Base-by-base conservation (phyloP, 2,329 filamentous ascomycete species). In the Colletotrichum somersetense region DNA sequence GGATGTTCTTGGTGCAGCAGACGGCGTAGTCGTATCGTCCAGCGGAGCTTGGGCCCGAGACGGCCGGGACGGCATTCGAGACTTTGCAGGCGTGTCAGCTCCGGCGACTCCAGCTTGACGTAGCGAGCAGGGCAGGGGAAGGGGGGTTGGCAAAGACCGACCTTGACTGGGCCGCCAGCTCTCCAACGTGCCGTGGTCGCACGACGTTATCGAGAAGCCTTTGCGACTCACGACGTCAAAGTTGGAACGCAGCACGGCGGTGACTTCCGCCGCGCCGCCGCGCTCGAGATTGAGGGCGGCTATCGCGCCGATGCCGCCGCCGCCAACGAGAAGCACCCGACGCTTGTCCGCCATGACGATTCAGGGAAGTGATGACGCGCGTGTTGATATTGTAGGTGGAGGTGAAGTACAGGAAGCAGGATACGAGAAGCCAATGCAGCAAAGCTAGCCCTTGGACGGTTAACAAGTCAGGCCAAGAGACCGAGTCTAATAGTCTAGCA, bases 1-100 rank as follows among this genome's bases (percentile, higher is more conserved):
- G 83, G 44, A 88, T 79, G 74, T 89, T 91, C 76, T 91, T 91
- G 12, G 88, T 91, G 6, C 85, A 83, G 48, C 87, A 82, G 10
- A 91, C 78, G 48, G 91, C 83, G 74, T 85, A 91, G 78, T 91
- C 86, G 76, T 85, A 91, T 35, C 6, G 26, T 33, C 23, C n/a
- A 8, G 48, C 35, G 1, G 40, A 16, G 30, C 1, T n/a, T 1
- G 16, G 7, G 7, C 14, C 30, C 33, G 50, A 26, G 8, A 33
- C n/a, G 30, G 30, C 11, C 1, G 82, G 80, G 1, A 74, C 67
- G 74, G 66, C 5, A 8, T 61, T 62, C n/a, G 59, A 18, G 12
- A 67, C 67, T 71, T 46, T 48, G 5, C 5, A 30, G 11, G 14
- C 4, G 23, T 61, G 5, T 33, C 26, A 52, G 44, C 33, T n/a